Conservation (phyloP, 331 rosid genomes). For the Dryas integrifolia region DNA sequence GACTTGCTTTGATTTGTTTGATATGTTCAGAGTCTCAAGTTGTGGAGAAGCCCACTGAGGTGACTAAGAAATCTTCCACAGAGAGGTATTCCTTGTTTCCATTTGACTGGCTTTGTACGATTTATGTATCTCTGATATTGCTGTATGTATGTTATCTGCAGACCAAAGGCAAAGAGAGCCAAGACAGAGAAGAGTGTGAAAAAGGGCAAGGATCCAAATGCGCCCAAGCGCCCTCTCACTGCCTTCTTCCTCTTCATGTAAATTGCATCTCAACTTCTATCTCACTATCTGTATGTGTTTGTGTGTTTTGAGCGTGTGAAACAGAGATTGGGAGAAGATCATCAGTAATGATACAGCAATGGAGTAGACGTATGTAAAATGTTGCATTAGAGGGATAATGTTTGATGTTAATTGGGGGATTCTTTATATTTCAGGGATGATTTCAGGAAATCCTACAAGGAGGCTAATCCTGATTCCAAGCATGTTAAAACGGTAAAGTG, state of each 20-base stretch:
- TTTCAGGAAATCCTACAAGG: conserved; percentile 68
- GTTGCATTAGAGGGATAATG: neutral
- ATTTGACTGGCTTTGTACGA: too few relatives aligned
- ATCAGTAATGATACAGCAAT: too few relatives aligned
- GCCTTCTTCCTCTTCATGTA: conserved; percentile 82
- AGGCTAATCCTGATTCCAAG: conserved; percentile 70
- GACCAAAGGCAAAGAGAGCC: conserved; percentile 54
- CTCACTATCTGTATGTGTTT: neutral
- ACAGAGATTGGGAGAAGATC: too few relatives aligned
- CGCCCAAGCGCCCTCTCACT: conserved; percentile 78
- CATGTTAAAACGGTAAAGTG: conserved; percentile 53
- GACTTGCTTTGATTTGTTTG: neutral
- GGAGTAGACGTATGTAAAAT: neutral
- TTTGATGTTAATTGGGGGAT: neutral
- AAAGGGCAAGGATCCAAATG: conserved; percentile 62
- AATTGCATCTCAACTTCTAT: neutral
- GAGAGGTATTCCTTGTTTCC: conserved; percentile 38
- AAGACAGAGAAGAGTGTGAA: conserved; percentile 42
- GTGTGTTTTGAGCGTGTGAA: neutral
- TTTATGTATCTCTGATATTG: too few relatives aligned
- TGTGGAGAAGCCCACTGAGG: conserved; percentile 54
- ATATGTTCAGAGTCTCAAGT: conserved; percentile 55
- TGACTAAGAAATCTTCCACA: conserved; percentile 34
- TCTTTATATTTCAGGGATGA: conserved; percentile 52
- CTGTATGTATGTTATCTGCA: too few relatives aligned